Evolutionary conservation across 179 eudicot species (phyloP), one percentile per base, ranked within the genome.

Genomic region (Camellia oleifera): DNA sequence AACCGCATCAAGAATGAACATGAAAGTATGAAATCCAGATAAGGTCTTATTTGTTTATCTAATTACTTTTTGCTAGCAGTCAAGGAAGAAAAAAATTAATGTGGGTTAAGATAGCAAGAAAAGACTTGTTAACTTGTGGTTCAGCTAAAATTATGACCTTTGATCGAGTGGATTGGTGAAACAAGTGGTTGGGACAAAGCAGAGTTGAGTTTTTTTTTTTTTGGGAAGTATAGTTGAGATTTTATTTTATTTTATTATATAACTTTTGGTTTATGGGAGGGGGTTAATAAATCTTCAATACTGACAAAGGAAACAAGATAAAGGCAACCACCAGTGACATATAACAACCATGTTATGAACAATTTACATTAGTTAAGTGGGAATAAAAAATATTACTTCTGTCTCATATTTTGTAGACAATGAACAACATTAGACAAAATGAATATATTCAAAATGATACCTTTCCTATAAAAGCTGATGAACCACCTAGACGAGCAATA

Each of bases 391-490:
- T 4, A 7, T 4, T 48, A 7, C 52, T 48, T 13, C 42, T 20
- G 4, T 75, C 40, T 61, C 26, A 60, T 7, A 13, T 12, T 60
- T 65, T 14, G 44, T 18, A 72, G 9, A 56, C 2, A 2, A 70
- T 57, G 26, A 56, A 52, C 15, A 70, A 20, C 10, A 14, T 50
- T 26, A 11, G n/a, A 50, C 60, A 4, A 10, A 76, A 63, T 20
- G 15, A 50, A 78, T 56, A 44, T 78, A 72, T 57, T 68, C 9
- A 9, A 45, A 32, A 14, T 8, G 63, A 53, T 87, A 94, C 98
- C 97, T 95, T 95, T 77, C 98, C 98, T 20, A 95, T 91, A 82
- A 95, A 93, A 70, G 98, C 97, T 13, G 98, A 95, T 42, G 93
- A 76, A 65, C 97, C 97, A 81, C 97, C 97, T 13, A 95, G 97